Base-by-base conservation (phyloP, 2,329 filamentous ascomycete species). In the Tetracladium maxilliforme region DNA sequence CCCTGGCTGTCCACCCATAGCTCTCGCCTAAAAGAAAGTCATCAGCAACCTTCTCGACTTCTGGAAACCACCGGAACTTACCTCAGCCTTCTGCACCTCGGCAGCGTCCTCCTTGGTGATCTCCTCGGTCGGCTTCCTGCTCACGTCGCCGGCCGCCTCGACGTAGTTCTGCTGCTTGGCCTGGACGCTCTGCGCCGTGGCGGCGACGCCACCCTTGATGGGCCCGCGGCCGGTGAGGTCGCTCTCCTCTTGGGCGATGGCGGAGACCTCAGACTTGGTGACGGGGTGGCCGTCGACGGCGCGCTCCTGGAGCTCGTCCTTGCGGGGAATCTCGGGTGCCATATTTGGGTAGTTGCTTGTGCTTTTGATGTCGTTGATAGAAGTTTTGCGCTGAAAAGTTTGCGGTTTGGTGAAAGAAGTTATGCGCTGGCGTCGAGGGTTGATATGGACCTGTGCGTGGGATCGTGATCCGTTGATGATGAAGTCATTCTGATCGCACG, bases 101-200 rank as follows among this genome's bases (percentile, higher is more conserved):
- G 37, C 39, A 3, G 44, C 44, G 27, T 48, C 44, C 21, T 47
- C 37, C 30, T 37, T 43, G 2, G 45, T 45, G 19, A 50, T 37
- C 16, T 45, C 25, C 5, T 29, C 32, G 6, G 30, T 28, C 2
- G 37, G 35, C 30, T 48, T 49, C 7, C 41, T 30, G 4, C 39
- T 38, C 5, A 49, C 29, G 6, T 44, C 41, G 14, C 41, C 38
- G 2, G 44, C 42, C 21, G 37, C 40, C 8, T 32, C 36, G 11
- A 44, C 21, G 28, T 48, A 48, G 31, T 47, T 47, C 27, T 45
- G 38, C 30, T 48, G 45, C 24, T 35, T 42, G 32, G 44, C 43
- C 28, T 48, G 42, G 28, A 44, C 28, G 30, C 43, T 44, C 31
- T 50, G 47, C 1, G 45, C 45, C 5, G 37, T 43, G 5, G 45